Evolutionary conservation across 2,329 filamentous ascomycete genomes (phyloP).

Genomic region (Phialocephala sp.): DNA sequence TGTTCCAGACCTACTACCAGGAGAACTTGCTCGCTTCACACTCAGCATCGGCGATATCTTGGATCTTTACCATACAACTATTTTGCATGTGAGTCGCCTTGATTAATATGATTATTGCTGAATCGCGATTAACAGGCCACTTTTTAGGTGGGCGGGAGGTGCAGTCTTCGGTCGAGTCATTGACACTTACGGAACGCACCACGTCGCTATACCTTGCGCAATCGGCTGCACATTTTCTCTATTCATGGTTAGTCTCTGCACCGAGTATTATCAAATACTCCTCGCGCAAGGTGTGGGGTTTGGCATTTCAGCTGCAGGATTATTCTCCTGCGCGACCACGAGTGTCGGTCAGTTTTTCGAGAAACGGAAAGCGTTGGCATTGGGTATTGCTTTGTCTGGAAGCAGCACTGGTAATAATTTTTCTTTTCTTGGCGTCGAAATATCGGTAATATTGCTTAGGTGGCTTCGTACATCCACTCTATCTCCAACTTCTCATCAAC

Average conservation of each 20-base stretch:
- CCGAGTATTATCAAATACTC: constrained; percentile 59
- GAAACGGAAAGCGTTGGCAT: constrained; percentile 51
- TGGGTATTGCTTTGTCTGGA: constrained; percentile 54
- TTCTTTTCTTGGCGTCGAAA: background rate
- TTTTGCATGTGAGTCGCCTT: constrained; percentile 50
- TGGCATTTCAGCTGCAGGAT: constrained; percentile 49
- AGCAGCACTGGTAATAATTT: constrained; percentile 48
- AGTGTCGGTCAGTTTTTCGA: constrained; percentile 54
- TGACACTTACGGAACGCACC: constrained; percentile 66
- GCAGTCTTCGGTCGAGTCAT: constrained; percentile 66
- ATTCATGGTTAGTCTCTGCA: constrained; percentile 66
- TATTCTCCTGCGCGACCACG: constrained; percentile 50
- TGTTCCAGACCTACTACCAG: constrained; percentile 65
- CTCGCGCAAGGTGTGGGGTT: constrained; percentile 53
- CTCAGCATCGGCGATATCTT: constrained; percentile 59
- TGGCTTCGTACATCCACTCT: constrained; percentile 64
- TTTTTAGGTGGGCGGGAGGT: constrained; percentile 47
- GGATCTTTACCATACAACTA: constrained; percentile 62
- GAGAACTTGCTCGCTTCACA: constrained; percentile 52
- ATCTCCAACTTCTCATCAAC: constrained; percentile 61
- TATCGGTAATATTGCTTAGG: constrained; percentile 8
- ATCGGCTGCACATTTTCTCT: constrained; percentile 63
- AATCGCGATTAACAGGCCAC: background rate
- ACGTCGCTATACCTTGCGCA: constrained; percentile 56
- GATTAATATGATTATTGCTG: background rate